A percentile compares a stretch with the other conserved stretches of the same genome.
Conservation (phyloP, 2,329 filamentous ascomycete genomes). For the Ceratocystis diversiconidia region DNA sequence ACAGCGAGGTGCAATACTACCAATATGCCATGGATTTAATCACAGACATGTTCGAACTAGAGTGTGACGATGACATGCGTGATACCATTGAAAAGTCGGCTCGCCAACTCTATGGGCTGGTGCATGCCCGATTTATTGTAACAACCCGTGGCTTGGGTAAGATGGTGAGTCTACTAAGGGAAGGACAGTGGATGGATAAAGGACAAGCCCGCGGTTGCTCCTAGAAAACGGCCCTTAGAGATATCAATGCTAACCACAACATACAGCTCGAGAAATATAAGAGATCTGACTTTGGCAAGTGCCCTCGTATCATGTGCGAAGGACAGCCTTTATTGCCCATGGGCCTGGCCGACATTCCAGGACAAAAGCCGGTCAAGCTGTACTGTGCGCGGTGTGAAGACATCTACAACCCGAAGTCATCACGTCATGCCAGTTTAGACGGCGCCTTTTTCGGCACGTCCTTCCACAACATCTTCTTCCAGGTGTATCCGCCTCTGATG, state of each 20-base stretch:
- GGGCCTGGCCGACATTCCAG: constrained; percentile 80
- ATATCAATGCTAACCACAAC: constrained; percentile 3
- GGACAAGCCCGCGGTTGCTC: background rate
- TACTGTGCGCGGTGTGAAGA: constrained; percentile 97
- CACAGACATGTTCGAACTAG: constrained; percentile 95
- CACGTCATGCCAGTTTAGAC: constrained; percentile 85
- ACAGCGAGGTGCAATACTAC: constrained; percentile 96
- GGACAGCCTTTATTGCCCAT: constrained; percentile 87
- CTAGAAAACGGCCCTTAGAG: background rate
- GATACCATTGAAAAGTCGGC: constrained; percentile 97
- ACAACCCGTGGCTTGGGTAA: constrained; percentile 87
- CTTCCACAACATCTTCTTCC: constrained; percentile 98
- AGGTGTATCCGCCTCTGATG: constrained; percentile 84
- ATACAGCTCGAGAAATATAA: constrained; percentile 93
- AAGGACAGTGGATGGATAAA: background rate
- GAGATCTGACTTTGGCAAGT: constrained; percentile 95
- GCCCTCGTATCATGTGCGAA: constrained; percentile 88
- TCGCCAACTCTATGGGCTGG: constrained; percentile 84
- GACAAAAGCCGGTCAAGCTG: constrained; percentile 82
- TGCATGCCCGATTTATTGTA: constrained; percentile 92
- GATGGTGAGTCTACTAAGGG: constrained; percentile 52
- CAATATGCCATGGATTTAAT: constrained; percentile 96
- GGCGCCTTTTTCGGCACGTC: constrained; percentile 96
- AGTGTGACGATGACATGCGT: constrained; percentile 96
- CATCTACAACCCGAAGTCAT: constrained; percentile 96